Percentiles rank a stretch among this genome's conserved stretches.
These are phyloP conservation scores for Barnettozyma pratensis DNA, from an alignment of 805 yeast genomes.

Conservation along the genomic window DNA sequence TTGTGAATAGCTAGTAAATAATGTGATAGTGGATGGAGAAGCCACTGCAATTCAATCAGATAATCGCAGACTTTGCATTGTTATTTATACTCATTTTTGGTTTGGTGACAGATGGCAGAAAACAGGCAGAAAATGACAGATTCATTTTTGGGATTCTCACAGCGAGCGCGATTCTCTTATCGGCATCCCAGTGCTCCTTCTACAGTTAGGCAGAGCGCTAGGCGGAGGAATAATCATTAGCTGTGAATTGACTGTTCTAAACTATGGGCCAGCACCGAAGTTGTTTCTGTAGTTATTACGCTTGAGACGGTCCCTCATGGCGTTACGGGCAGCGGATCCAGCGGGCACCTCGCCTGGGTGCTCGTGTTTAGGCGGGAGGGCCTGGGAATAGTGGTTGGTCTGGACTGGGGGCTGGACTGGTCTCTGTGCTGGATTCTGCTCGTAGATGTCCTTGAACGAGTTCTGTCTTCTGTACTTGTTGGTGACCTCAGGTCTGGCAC, in stretches of 20 bases:
- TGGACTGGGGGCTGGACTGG: constrained; percentile 1
- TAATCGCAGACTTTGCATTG: not conserved
- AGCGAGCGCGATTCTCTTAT: not conserved
- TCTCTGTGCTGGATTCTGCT: constrained; percentile 1
- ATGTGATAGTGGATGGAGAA: not conserved
- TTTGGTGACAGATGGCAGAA: too few relatives aligned
- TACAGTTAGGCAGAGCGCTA: not conserved
- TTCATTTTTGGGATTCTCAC: not conserved
- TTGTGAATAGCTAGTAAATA: not conserved
- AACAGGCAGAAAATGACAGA: not conserved
- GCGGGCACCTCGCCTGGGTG: not conserved
- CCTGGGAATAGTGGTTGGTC: too few relatives aligned
- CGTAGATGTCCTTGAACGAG: constrained; percentile 1
- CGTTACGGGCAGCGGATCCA: constrained; percentile 1
- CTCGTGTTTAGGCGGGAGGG: constrained; percentile 3
- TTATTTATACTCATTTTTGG: not conserved
- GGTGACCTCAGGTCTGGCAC: constrained; percentile 3
- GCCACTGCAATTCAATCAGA: too few relatives aligned
- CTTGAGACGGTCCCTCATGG: constrained; percentile 22
- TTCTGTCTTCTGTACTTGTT: constrained; percentile 8
- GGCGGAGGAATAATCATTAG: not conserved
- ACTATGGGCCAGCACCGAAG: constrained; percentile 13
- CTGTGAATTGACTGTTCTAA: not conserved
- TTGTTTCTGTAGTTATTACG: constrained; percentile 21
- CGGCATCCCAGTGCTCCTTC: not conserved